Percentiles rank a stretch among this genome's conserved stretches.
phyloP scores from a whole-genome alignment of 2,329 filamentous ascomycete species.

The Cadophora malorum region DNA sequence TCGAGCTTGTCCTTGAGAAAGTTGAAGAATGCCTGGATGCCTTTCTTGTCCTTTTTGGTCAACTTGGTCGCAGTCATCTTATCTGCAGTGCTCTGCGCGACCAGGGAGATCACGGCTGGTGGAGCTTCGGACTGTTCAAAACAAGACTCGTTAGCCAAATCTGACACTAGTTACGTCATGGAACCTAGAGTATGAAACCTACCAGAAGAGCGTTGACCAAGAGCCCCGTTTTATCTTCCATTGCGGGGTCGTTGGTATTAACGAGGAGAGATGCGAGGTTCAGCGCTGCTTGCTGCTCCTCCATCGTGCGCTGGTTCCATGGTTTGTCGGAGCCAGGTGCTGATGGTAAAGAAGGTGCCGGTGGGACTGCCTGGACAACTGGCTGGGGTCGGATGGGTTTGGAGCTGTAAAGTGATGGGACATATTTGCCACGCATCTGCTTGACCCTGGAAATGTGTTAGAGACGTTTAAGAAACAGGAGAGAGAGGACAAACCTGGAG shows the following conservation, averaged over 20 bases:
- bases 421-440: slow-evolving; percentile 27
- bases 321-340: background rate
- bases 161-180: slow-evolving; percentile 37
- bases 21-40: slow-evolving; percentile 23
- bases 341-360: background rate
- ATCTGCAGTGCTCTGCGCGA: slow-evolving; percentile 42
- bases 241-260: slow-evolving; percentile 45
- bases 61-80: slow-evolving; percentile 23
- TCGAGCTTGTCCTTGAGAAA: slow-evolving; percentile 21
- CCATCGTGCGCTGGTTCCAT: slow-evolving; percentile 47
- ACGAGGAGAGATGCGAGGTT: slow-evolving; percentile 64
- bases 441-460: slow-evolving; percentile 36
- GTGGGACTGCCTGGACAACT: background rate
- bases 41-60: slow-evolving; percentile 26
- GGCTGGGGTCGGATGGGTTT: slow-evolving; percentile 1
- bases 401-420: slow-evolving; percentile 21
- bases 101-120: slow-evolving; percentile 48
- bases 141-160: slow-evolving; percentile 34
- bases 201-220: slow-evolving; percentile 69
- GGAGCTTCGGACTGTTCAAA: slow-evolving; percentile 50
- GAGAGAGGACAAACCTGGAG: slow-evolving; percentile 54
- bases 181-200: slow-evolving; percentile 49
- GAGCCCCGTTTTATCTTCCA: slow-evolving; percentile 45
- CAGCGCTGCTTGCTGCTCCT: slow-evolving; percentile 70
- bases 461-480: slow-evolving; percentile 9